Evolutionary conservation across 2,329 filamentous ascomycete genomes (phyloP), one percentile per base, ranked within the genome.

Genomic region (Dothistroma septosporum): DNA sequence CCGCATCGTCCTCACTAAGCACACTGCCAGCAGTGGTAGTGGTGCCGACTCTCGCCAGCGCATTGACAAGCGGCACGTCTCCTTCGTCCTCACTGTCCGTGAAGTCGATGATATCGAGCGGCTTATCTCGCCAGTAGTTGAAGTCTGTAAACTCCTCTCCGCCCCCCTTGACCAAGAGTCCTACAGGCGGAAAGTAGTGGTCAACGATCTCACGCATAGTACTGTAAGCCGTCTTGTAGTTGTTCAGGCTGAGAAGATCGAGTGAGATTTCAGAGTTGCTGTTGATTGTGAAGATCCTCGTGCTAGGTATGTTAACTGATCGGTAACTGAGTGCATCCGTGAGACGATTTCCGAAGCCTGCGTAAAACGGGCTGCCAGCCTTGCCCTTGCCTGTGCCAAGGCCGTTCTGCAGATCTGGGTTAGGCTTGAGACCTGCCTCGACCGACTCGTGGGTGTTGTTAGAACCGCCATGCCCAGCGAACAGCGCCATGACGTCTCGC

Each of bases 91-190:
- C 92, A 49, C 89, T 95, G 56, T 89, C 89, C 0, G 90, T 92
- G 69, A 97, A 97, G 57, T 96, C 90, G 47, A 92, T 90, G 28
- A 97, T 77, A 55, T 96, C 91, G 16, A 93, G 82, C 2, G 92
- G 91, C 53, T 83, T 83, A 64, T 96, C 89, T 64, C 95, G 84
- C 94, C 94, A 99, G 77, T 96, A 99, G 60, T 87, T 93, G 76
- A 99, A 99, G 74, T 99, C 94, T 0, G 94, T 99, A 72, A 90
- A 99, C 60, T 96, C 89, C 74, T 97, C 94, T 12, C 92, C 93
- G 21, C 92, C 93, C 49, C 90, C 89, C 69, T 90, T 91, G 19
- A 97, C 87, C 32, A 99, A 82, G 28, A 92, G 87, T 64, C 88
- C 91, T 12, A 96, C 88, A 1, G 95, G 91, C 7, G 94, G 94